A percentile compares a stretch with the other conserved stretches of the same genome.
Evolutionary conservation across 1,284 basidiomycete genomes (phyloP).

Genomic region (Mycena citricolor): DNA sequence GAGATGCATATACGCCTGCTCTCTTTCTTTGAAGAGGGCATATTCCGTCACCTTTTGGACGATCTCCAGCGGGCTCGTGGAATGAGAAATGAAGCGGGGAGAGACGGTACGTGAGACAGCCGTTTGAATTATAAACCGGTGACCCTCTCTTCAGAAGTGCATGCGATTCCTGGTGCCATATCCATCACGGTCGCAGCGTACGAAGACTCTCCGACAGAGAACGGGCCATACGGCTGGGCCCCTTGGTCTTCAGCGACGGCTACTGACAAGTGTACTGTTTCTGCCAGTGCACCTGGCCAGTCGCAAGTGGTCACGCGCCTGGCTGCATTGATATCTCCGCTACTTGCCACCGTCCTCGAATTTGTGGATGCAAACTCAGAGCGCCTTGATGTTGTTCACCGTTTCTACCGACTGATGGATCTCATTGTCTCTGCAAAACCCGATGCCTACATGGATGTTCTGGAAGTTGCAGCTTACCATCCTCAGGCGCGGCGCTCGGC

Average conservation of each 20-base stretch:
- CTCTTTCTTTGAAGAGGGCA: conserved; percentile 59
- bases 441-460: conserved; percentile 67
- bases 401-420: conserved; percentile 57
- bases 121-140: too few species aligned
- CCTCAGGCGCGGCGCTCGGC: conserved; percentile 54
- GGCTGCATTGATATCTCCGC: conserved; percentile 55
- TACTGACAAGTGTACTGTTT: conserved; percentile 31
- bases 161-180: conserved; percentile 35
- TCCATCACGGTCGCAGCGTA: conserved; percentile 59
- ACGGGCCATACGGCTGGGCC: conserved; percentile 26
- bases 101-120: too few species aligned
- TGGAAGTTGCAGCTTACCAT: conserved; percentile 70
- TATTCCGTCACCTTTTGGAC: conserved; percentile 52
- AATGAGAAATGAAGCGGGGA: too few species aligned
- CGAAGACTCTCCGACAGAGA: conserved; percentile 22
- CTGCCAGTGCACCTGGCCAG: conserved; percentile 60
- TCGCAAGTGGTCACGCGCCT: conserved; percentile 55
- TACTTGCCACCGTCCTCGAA: conserved; percentile 62
- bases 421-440: conserved; percentile 60
- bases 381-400: conserved; percentile 43
- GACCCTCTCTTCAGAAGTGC: conserved; percentile 17
- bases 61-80: conserved; percentile 45
- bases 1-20: conserved; percentile 61
- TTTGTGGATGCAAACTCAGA: conserved; percentile 41
- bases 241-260: conserved; percentile 33